Evolutionary conservation across 495 filamentous ascomycete genomes (phyloP), one percentile per base, ranked within the genome.

Genomic region (Cercophora scortea): DNA sequence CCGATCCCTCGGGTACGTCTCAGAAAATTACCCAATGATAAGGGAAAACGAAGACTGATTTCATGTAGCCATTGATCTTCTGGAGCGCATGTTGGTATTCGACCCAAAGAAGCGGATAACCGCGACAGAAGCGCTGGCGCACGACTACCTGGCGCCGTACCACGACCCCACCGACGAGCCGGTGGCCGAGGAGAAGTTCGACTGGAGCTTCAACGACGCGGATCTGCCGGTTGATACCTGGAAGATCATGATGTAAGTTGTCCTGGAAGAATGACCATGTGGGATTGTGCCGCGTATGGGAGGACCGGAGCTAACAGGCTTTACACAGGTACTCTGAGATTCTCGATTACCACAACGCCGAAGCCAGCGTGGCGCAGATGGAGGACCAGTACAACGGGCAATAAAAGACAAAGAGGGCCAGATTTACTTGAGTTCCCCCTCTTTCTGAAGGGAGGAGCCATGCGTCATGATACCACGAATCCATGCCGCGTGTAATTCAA

Each of bases 121-220:
- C 42, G 93, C 93, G 10, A 77, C 81, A 54, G 82, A 90, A 46
- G 93, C 86, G 34, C 81, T 98, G 36, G 85, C 86, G 43, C 89
- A 97, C 66, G 88, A 90, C 55, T 98, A 97, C 65, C 87, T 98
- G 42, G 79, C 90, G 12, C 93, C 93, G 11, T 98, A 98, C 72
- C 93, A 98, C 64, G 93, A 98, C 63, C 91, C 92, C 12, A 90
- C 86, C 15, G 93, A 98, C 64, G 93, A 98, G 73, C 93, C 93
- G 8, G 87, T 88, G 11, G 89, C 93, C 19, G 88, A 95, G 53
- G 92, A 96, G 77, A 97, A 94, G 73, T 98, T 98, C 62, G 93
- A 98, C 66, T 98, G 93, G 93, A 95, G 90, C n/a, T 98, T 98
- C 73, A 98, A 96, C 67, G 92, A 98, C 65, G 94, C 93, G 35